Percentiles rank a stretch among this genome's conserved stretches.
Evolutionary conservation across 2,329 filamentous ascomycete genomes (phyloP).

Genomic region (Microsporum ferrugineum): DNA sequence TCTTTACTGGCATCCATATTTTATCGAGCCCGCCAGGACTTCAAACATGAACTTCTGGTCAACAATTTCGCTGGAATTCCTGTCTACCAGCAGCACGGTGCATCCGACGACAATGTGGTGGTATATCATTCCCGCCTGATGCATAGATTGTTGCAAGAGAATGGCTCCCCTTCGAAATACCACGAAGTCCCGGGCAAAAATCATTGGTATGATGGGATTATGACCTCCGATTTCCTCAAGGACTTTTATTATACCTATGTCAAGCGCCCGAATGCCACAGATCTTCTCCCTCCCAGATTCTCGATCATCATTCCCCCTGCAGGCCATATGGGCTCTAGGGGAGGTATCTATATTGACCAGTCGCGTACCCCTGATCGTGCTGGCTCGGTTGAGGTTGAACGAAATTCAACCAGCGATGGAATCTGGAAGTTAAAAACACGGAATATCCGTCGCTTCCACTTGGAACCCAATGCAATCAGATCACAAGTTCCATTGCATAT

Average conservation of each 20-base stretch:
- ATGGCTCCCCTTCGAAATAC: slow-evolving; percentile 35
- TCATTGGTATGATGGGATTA: slow-evolving; percentile 46
- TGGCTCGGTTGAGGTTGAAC: slow-evolving; percentile 38
- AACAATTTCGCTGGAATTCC: slow-evolving; percentile 43
- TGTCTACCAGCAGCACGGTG: slow-evolving; percentile 47
- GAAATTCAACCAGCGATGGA: slow-evolving; percentile 14
- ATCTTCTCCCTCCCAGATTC: slow-evolving; percentile 29
- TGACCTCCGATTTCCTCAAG: slow-evolving; percentile 41
- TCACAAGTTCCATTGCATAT: slow-evolving; percentile 12
- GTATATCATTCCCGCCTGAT: slow-evolving; percentile 47
- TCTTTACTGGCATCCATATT: slow-evolving; percentile 39
- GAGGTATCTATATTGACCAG: slow-evolving; percentile 41
- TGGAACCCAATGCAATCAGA: slow-evolving; percentile 13
- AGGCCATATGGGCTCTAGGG: slow-evolving; percentile 42
- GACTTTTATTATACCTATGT: slow-evolving; percentile 37
- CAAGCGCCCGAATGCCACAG: slow-evolving; percentile 1
- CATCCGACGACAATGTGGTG: slow-evolving; percentile 48
- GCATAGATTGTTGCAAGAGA: slow-evolving; percentile 38
- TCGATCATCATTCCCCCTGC: slow-evolving; percentile 41
- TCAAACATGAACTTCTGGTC: slow-evolving; percentile 45
- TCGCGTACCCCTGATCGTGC: slow-evolving; percentile 40
- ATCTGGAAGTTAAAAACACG: slow-evolving; percentile 31
- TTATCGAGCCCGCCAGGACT: slow-evolving; percentile 40
- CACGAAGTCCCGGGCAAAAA: slow-evolving; percentile 39
- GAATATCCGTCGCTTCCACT: slow-evolving; percentile 36